Evolutionary conservation across 1,284 basidiomycete species (phyloP), one percentile per base, ranked within the genome.

Genomic region (Boletus smithii): DNA sequence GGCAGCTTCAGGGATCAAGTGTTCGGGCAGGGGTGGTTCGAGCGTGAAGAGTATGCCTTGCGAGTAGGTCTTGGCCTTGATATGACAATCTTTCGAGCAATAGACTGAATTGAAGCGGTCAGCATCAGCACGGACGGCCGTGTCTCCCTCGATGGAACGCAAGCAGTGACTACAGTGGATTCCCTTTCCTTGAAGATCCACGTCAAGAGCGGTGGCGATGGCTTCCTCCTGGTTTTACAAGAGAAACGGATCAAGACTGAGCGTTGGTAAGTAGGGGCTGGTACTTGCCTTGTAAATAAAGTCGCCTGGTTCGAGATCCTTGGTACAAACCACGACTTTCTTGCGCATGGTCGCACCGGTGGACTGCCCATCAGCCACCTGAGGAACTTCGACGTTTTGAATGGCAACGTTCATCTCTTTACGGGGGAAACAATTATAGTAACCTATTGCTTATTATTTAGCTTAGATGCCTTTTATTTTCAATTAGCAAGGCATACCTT

Each of bases 151-250:
- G 43, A 89, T 72, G 39, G 63, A 55, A 36, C 82, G 77, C 54
- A 91, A 69, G 61, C 88, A 91, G 56, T 87, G 79, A 11, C 79
- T 76, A 61, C 88, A 91, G 54, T 89, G 73, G 1, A 76, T 77
- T 24, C 83, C 82, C 40, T 76, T 74, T 32, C 69, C 71, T 66
- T 86, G 76, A 11, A 91, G 68, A 56, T 91, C 88, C 2, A 69
- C 58, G 55, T 91, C 88, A 20, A 91, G 76, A 16, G 72, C 77
- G 13, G 83, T 70, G 30, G 86, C 79, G 14, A 89, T 71, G 6
- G 88, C 83, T 51, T 75, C 70, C 71, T 91, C 88, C 88, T 91
- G 5, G 1, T 48, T 48, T 39, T 24, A 54, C 24, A 38, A 17
- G 41, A 41, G 33, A 31, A 46, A 27, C 32, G 40, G 4, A 40